Base-by-base conservation (phyloP, 1,284 basidiomycete genomes). In the Melampsora larici-populina region DNA sequence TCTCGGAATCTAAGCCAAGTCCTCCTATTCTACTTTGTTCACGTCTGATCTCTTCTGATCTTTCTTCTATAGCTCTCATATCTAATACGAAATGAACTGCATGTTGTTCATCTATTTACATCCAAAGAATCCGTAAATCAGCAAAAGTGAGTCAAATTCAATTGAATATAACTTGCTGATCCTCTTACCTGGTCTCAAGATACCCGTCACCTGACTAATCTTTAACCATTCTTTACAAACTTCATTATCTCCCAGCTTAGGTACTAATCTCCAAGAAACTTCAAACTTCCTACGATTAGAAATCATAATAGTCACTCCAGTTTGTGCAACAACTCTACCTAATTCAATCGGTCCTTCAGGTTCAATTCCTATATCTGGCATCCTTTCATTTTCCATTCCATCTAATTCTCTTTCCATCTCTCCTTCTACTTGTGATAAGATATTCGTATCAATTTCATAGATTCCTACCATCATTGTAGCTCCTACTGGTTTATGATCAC, bases 401-500 rank as follows among this genome's bases (percentile, higher is more conserved):
- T 76, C 65, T 55, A 68, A 60, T 66, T 76, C 73, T 69, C 73
- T 60, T 58, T 60, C 49, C 21, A 76, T 29, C 24, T 67, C 64
- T 33, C 33, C 46, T 69, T 76, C 63, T 36, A 76, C 36, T 26
- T 26, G 26, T 29, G 65, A 48, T 24, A 40, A 26, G 24, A 43
- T 48, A 49, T 76, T 58, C 8, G 24, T 26, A 33, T 66, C n/a
- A 2, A 76, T 60, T 18, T n/a, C 55, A 58, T 68, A 76, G 13
- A 76, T 51, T 58, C 55, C 33, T 43, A 76, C 51, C 24, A 15
- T 46, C 24, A 68, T 15, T 11, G 48, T 76, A 2, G 51, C 51
- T 17, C 46, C 65, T n/a, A 76, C 73, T 62, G 73, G 73, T 58
- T 76, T 76, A 58, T 76, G 73, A 62, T 76, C 73, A 58, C 73